Evolutionary conservation across 2,329 filamentous ascomycete species (phyloP), one percentile per base, ranked within the genome.

Genomic region (Beauveria pseudobassiana): DNA sequence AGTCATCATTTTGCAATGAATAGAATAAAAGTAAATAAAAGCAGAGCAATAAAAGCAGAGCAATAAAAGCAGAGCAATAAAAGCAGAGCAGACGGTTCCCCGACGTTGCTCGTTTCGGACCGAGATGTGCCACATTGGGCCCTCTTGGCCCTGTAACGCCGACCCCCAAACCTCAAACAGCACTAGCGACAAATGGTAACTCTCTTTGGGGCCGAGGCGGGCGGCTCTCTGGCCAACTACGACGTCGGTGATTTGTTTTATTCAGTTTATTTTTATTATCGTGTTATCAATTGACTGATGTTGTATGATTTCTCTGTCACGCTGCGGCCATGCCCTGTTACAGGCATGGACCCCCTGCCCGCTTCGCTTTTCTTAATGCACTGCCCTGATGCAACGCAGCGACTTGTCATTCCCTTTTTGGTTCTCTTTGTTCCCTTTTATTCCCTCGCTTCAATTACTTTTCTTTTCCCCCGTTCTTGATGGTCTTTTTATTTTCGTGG

Each of bases 31-130:
- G 30, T 34, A 3, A 5, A 34, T 14, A 12, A 34, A 34, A 34
- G 10, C 10, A 34, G 9, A 5, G 30, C 4, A 34, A 34, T 34
- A 34, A 34, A 14, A 38, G 34, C n/a, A 46, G 5, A 49, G 30
- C n/a, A 38, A 34, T 14, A 12, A 34, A 34, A 34, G 10, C 10
- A 34, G 9, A 5, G 30, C 4, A 34, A 34, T 34, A 34, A 34
- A 14, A 38, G 34, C n/a, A 46, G 5, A 49, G 30, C n/a, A 38
- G 50, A 38, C n/a, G 30, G 24, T 30, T 42, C 40, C 53, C 42
- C 55, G 56, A 59, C 56, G 38, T 24, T 50, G 38, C 56, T 34
- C 38, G 56, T 59, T 59, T 59, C 56, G 56, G 56, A 59, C 46
- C 34, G 22, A 38, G 18, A 22, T 40, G 28, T 59, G 56, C 56